Evolutionary conservation across 371 early-diverging fungal genomes (phyloP).

Genomic region (Zancudomyces culisetae): DNA sequence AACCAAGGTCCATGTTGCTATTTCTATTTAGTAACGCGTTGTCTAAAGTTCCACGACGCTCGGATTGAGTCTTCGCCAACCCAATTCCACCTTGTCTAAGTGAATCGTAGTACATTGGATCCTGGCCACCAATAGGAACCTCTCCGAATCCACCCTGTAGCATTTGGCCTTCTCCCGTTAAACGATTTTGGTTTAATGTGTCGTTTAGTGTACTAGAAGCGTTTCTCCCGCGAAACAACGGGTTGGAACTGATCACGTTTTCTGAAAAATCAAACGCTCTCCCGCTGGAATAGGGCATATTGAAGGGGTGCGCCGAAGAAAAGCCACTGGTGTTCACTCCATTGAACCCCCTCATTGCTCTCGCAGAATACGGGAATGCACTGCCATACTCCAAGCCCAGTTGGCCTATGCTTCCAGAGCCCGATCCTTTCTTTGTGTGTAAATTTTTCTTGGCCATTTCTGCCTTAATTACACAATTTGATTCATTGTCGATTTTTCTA

Average conservation of each 20-base stretch:
- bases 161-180: not conserved
- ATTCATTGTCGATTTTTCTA: slow-evolving; percentile 67
- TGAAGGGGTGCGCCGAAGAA: not conserved
- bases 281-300: not conserved
- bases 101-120: not conserved
- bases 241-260: not conserved
- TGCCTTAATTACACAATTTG: slow-evolving; percentile 67
- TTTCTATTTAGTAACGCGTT: not conserved
- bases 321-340: not conserved
- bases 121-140: not conserved
- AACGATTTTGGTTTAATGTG: too few species aligned
- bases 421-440: slow-evolving; percentile 14
- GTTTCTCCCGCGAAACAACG: not conserved
- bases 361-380: not conserved
- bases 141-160: not conserved
- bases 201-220: not conserved
- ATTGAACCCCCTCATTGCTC: not conserved
- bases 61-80: not conserved
- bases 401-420: not conserved
- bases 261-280: not conserved
- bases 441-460: slow-evolving; percentile 93
- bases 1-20: not conserved
- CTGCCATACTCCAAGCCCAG: not conserved
- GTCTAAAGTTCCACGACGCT: not conserved
- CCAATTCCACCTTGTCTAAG: not conserved